Base-by-base conservation (phyloP, 2,329 filamentous ascomycete species). In the Furcasterigmium sp. region DNA sequence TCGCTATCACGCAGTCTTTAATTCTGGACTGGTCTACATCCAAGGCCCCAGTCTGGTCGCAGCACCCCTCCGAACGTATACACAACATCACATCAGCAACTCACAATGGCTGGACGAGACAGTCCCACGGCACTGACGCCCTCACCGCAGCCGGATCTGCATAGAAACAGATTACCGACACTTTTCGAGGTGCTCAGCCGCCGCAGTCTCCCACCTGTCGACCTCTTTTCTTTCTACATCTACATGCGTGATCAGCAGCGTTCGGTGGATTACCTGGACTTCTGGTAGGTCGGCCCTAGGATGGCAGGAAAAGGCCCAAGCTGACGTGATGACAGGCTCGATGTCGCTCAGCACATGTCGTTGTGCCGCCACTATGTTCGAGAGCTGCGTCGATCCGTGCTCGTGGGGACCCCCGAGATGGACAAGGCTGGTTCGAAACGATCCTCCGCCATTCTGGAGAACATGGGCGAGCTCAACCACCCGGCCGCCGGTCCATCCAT, bases 201-300 rank as follows among this genome's bases (percentile, higher is more conserved):
- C 53, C 84, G 90, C 51, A 98, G 93, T n/a, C 76, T 94, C 17
- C 88, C 94, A 39, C 93, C 93, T 0, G 91, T 98, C 45, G 94
- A 98, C 60, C 75, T 98, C 10, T 98, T 95, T 66, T 96, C 91
- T 2, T 98, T 98, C 72, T 98, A 98, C 69, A 98, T 98, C 56
- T 98, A 95, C 69, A 98, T 98, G 93, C 82, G 93, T 57, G 94
- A 98, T 64, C 91, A 96, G 67, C 93, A 98, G 66, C 83, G 91
- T 62, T 96, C 91, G 8, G 93, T 98, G 11, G 93, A 98, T 60
- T 98, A 98, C 58, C 73, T 98, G 34, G 93, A 98, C 62, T 98
- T 98, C 67, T 98, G 94, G 93, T 97, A 72, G 46, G 80, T 61
- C 14, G 23, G 23, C 23, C 23, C 7, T 26, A 7, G 23, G 11